Evolutionary conservation across 768 basidiomycete species (phyloP).

Genomic region (Mycena amicta): DNA sequence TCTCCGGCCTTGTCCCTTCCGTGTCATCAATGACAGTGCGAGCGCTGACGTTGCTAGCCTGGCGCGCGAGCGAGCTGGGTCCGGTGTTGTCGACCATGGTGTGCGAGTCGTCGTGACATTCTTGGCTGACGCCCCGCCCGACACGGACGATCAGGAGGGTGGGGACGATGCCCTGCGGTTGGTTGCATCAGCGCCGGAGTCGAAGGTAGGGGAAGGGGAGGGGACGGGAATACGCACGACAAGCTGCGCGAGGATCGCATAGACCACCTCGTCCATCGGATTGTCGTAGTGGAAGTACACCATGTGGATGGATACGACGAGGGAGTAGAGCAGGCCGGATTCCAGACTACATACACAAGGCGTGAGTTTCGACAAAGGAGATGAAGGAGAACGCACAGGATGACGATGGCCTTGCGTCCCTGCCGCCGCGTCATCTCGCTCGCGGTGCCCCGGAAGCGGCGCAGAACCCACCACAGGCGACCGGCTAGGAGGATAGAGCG

Average conservation of each 20-base stretch:
- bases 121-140: constrained; percentile 24
- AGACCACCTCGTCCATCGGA: constrained; percentile 13
- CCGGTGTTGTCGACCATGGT: neutral
- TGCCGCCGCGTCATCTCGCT: constrained; percentile 30
- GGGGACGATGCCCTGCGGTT: constrained; percentile 38
- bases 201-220: neutral
- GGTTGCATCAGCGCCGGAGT: neutral
- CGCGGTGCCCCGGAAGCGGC: constrained; percentile 23
- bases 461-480: constrained; percentile 37
- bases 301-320: constrained; percentile 30
- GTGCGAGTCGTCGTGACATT: neutral
- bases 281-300: constrained; percentile 13
- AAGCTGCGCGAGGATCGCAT: constrained; percentile 11
- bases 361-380: neutral
- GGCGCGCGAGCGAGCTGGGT: neutral
- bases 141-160: constrained; percentile 39
- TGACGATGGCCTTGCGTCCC: constrained; percentile 37
- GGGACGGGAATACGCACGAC: neutral
- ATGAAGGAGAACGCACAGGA: constrained; percentile 31
- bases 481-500: constrained; percentile 28
- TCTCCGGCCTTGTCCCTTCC: neutral
- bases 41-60: neutral
- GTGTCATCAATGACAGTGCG: neutral
- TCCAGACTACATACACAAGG: constrained; percentile 31
- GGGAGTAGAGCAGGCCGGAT: constrained; percentile 41